phyloP scores from a whole-genome alignment of 176 grass and related monocot species.

The Eragrostis curvula region DNA sequence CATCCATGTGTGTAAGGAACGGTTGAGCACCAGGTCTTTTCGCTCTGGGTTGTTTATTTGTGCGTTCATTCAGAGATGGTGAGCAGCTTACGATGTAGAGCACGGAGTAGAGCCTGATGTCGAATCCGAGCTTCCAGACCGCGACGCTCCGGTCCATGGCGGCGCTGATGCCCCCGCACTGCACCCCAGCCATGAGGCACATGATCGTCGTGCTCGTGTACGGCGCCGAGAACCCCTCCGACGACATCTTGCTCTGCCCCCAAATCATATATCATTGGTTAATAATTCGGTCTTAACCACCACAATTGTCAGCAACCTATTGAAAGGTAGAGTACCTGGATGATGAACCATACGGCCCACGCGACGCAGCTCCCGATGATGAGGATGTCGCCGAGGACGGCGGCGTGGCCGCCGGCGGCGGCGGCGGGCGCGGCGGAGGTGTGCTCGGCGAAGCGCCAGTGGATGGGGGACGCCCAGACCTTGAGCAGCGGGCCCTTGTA shows the following conservation, averaged over 20 bases:
- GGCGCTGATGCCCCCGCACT: constrained; percentile 64
- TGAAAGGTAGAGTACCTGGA: constrained; percentile 54
- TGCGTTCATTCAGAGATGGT: no score
- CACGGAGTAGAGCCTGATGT: constrained; percentile 72
- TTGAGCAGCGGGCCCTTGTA: constrained; percentile 69
- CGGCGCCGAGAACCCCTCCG: constrained; percentile 67
- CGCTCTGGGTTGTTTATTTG: not conserved
- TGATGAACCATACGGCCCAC: constrained; percentile 86
- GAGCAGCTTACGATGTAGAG: constrained; percentile 92
- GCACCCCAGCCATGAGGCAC: constrained; percentile 70
- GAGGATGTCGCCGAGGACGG: constrained; percentile 54
- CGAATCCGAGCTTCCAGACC: constrained; percentile 71
- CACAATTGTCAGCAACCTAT: no score
- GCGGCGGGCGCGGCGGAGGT: constrained; percentile 27
- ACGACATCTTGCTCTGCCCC: constrained; percentile 76
- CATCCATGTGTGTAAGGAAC: not conserved
- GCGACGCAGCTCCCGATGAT: constrained; percentile 78
- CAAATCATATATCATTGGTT: not conserved
- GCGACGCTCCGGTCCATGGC: constrained; percentile 52
- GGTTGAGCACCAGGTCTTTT: not conserved
- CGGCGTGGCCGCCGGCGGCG: not conserved
- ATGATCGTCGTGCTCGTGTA: constrained; percentile 86
- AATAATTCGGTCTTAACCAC: not conserved
- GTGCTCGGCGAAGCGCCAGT: constrained; percentile 75
- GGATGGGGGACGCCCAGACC: constrained; percentile 60